A percentile compares a stretch with the other conserved stretches of the same genome.
phyloP scores from a whole-genome alignment of 345 rosid genomes.

The Moricandia moricandioides region DNA sequence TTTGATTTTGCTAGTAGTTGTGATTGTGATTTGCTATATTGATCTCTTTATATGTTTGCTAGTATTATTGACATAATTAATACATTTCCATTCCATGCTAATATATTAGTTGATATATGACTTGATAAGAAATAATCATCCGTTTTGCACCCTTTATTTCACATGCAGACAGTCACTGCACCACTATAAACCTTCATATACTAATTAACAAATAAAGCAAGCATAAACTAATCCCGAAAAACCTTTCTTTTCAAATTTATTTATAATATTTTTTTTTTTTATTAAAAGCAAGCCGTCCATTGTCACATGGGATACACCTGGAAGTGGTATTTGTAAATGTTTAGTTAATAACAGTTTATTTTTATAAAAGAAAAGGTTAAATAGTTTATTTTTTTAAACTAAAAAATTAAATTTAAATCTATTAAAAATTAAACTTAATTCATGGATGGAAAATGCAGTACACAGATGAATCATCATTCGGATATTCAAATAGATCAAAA shows the following conservation, averaged over 20 bases:
- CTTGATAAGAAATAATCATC: background rate
- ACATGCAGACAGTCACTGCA: conserved; percentile 21
- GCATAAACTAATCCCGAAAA: too few species aligned
- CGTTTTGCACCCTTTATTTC: conserved; percentile 1
- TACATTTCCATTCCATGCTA: background rate
- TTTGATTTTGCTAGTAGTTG: conserved; percentile 16
- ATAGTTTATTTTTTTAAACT: background rate
- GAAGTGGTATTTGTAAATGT: conserved; percentile 23
- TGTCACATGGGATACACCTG: conserved; percentile 34
- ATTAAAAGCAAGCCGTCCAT: too few species aligned
- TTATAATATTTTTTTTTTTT: too few species aligned
- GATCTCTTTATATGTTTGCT: background rate
- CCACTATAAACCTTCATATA: conserved; percentile 9
- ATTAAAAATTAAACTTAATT: too few species aligned
- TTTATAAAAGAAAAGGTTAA: background rate
- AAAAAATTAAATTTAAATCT: too few species aligned
- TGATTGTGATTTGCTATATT: background rate
- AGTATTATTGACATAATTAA: conserved; percentile 14
- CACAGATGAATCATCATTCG: too few species aligned
- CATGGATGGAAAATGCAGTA: too few species aligned
- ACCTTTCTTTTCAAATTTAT: too few species aligned
- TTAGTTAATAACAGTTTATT: background rate
- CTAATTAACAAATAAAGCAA: background rate
- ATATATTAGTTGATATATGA: background rate
- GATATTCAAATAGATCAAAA: too few species aligned